Base-by-base conservation (phyloP, 306 rosid genomes). In the Sechiopsis laciniata region DNA sequence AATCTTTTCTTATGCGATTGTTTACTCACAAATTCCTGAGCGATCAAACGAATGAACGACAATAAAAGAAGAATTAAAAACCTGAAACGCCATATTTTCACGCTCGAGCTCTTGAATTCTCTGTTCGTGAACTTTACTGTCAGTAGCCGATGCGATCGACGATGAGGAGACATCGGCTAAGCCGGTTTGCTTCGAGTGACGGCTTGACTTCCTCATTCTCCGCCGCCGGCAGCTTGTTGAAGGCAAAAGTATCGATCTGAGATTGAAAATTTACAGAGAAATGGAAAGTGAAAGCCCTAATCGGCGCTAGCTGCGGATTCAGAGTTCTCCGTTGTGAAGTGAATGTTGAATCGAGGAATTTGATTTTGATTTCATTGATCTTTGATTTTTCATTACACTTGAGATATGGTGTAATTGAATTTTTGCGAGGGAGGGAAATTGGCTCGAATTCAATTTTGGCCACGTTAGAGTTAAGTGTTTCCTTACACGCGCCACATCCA, bases 1-100 rank as follows among this genome's bases (percentile, higher is more conserved):
- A 29, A 65, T 40, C 4, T 42, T 65, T n/a, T 35, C 20, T 35
- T 62, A 10, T 5, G 29, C 29, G 55, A 64, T 71, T 20, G 22
- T 22, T 50, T 35, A 15, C 46, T 63, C 81, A 45, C 11, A 40
- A 57, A 16, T 64, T 76, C 78, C 57, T 24, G 40, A 21, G 60
- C 15, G 70, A 73, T 57, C 73, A 82, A 77, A 55, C 74, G 68
- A 64, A 60, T 24, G 29, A 26, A 19, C 16, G 0, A 59, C 10
- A n/a, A 40, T n/a, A 46, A 14, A 22, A 45, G 50, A 19, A 48
- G 10, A 48, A 7, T 15, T 0, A 73, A 57, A 1, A 46, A 89
- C 98, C 97, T 91, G 85, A 74, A 83, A 84, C 16, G 88, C 87
- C 57, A 81, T 70, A 32, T 95, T 89, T 19, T 84, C 73, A 51